Evolutionary conservation across 73 alveolate genomes (phyloP).

Genomic region (Tetrahymena malaccensis): DNA sequence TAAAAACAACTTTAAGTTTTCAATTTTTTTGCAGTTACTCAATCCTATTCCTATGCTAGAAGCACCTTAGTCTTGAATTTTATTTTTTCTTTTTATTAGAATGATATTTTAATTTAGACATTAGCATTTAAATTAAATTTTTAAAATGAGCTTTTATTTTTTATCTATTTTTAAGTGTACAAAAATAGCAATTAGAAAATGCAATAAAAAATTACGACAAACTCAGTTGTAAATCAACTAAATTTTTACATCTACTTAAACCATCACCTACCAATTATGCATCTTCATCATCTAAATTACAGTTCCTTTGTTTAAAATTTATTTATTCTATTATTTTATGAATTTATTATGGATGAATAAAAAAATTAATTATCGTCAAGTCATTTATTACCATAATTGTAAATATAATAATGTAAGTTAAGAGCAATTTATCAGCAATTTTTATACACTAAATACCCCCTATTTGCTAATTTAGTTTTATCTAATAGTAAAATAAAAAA

Average conservation of each 20-base stretch:
- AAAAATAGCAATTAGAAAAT: too few species aligned
- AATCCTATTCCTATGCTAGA: background rate
- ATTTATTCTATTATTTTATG: too few species aligned
- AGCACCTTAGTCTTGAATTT: background rate
- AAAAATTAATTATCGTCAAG: too few species aligned
- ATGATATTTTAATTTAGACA: too few species aligned
- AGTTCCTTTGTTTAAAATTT: background rate
- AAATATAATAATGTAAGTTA: too few species aligned
- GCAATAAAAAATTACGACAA: background rate
- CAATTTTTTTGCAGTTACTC: background rate
- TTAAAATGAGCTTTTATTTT: too few species aligned
- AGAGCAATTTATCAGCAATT: background rate
- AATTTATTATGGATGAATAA: too few species aligned
- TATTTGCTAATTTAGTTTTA: background rate
- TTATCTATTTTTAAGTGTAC: too few species aligned
- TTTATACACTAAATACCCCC: background rate
- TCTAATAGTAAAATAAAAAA: background rate
- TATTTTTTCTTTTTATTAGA: background rate
- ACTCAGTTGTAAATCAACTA: background rate
- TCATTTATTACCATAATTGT: background rate
- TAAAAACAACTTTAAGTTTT: background rate
- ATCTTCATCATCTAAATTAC: background rate
- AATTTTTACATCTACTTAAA: background rate
- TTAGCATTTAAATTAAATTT: too few species aligned
- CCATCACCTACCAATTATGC: background rate